Percentiles rank a stretch among this genome's conserved stretches.
phyloP scores from a whole-genome alignment of 257 asterid species.

The Solanum clarkiae region DNA sequence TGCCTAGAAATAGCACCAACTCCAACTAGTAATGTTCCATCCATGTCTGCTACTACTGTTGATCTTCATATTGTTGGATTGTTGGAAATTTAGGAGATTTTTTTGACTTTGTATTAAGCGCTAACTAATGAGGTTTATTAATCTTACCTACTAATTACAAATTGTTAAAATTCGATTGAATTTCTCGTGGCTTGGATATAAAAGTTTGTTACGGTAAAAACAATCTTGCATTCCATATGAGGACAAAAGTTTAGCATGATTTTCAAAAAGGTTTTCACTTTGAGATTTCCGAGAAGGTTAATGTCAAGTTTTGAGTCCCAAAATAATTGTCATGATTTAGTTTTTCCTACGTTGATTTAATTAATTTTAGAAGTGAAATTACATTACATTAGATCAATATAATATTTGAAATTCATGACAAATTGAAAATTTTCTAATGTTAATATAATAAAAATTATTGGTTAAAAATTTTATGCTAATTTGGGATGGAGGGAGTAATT shows the following conservation, averaged over 20 bases:
- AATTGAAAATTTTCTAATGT: neutral
- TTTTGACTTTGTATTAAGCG: neutral
- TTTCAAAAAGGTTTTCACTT: constrained; percentile 2
- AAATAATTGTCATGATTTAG: neutral
- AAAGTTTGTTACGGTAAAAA: neutral
- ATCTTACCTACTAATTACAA: neutral
- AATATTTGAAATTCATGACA: too few relatives aligned
- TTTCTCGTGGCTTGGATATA: neutral
- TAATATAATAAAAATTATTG: neutral
- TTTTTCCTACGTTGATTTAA: neutral
- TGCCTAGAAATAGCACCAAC: constrained; percentile 64
- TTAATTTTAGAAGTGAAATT: too few relatives aligned
- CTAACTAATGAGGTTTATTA: neutral
- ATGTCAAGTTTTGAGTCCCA: neutral
- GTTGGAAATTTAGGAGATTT: constrained; percentile 11
- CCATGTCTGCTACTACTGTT: constrained; percentile 47
- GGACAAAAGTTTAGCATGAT: constrained; percentile 13
- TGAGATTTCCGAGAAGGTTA: constrained; percentile 15
- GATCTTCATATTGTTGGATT: constrained; percentile 29
- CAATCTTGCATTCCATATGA: neutral
- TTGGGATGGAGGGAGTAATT: neutral
- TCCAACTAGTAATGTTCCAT: too few relatives aligned
- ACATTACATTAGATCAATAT: neutral
- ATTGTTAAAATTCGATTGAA: neutral
- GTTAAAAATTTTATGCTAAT: neutral